Percentiles rank a stretch among this genome's conserved stretches.
These are phyloP conservation scores for Dioscorea zingiberensis DNA, from an alignment of 106 monocot genomes.

Conservation along the genomic window DNA sequence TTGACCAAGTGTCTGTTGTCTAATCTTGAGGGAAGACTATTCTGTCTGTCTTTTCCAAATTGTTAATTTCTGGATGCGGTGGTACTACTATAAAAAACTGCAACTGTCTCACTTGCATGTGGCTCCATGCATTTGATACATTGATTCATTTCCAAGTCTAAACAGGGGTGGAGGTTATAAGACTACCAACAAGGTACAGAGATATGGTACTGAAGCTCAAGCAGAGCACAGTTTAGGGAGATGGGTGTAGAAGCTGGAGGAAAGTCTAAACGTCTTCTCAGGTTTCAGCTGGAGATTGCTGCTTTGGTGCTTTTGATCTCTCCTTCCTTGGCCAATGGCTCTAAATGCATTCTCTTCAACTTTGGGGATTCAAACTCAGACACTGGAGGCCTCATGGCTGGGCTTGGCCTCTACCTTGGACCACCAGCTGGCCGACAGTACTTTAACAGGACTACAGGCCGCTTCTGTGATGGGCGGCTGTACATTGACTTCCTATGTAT, in stretches of 20 bases:
- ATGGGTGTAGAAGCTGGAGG: neutral
- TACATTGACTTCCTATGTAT: conserved; percentile 57
- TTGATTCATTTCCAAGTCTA: neutral
- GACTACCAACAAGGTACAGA: neutral
- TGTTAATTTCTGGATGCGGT: neutral
- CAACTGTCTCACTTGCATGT: conserved; percentile 3
- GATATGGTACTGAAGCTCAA: neutral
- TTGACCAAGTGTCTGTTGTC: too few species aligned
- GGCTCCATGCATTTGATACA: neutral
- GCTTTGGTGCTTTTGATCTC: conserved; percentile 4
- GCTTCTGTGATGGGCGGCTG: conserved; percentile 50
- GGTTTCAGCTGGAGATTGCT: neutral
- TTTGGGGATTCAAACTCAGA: conserved; percentile 46
- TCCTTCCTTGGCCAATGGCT: neutral
- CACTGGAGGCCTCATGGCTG: conserved; percentile 33
- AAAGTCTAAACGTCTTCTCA: conserved; percentile 1
- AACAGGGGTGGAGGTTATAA: neutral
- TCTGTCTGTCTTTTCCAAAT: neutral
- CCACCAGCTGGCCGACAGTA: conserved; percentile 40
- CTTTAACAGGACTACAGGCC: conserved; percentile 43
- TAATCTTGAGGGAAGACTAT: neutral
- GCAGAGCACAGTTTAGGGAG: neutral
- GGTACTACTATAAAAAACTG: neutral
- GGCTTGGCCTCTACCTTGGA: conserved; percentile 37
- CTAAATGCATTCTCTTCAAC: conserved; percentile 39